Evolutionary conservation across 1,139 yeast genomes (phyloP).

Genomic region (Saccharomyces hybrid): DNA sequence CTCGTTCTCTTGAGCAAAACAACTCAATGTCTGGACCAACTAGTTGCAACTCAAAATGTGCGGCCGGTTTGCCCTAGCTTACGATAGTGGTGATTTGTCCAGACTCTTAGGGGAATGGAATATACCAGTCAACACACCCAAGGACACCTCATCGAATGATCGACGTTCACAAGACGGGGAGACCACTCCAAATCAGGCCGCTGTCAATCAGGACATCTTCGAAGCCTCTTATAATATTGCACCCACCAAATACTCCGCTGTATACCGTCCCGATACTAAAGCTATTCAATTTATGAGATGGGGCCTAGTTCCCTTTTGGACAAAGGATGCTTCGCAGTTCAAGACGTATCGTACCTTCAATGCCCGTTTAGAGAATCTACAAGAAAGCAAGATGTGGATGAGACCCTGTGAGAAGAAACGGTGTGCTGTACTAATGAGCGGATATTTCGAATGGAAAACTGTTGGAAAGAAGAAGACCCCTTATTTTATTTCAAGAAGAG

Average conservation of each 20-base stretch:
- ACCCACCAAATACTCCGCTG: slow-evolving; percentile 45
- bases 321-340: slow-evolving; percentile 33
- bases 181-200: neutral
- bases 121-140: slow-evolving; percentile 7
- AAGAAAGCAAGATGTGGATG: slow-evolving; percentile 44
- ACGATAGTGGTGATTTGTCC: slow-evolving; percentile 18
- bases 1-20: too few relatives aligned
- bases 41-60: slow-evolving; percentile 33
- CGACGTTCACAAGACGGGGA: neutral
- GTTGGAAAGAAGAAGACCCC: slow-evolving; percentile 44
- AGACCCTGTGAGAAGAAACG: slow-evolving; percentile 27
- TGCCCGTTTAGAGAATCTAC: slow-evolving; percentile 54
- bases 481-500: slow-evolving; percentile 52
- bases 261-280: slow-evolving; percentile 30
- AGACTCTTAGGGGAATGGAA: slow-evolving; percentile 11
- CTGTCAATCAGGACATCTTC: neutral
- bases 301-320: slow-evolving; percentile 54
- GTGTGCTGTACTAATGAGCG: slow-evolving; percentile 72
- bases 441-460: slow-evolving; percentile 75
- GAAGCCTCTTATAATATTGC: slow-evolving; percentile 40
- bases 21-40: too few relatives aligned
- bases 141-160: neutral
- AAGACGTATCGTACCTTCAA: slow-evolving; percentile 46
- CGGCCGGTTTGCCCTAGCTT: slow-evolving; percentile 41
- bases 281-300: slow-evolving; percentile 44